A percentile compares a stretch with the other conserved stretches of the same genome.
Evolutionary conservation across 257 asterid species (phyloP).

Genomic region (Nicotiana obtusifolia): DNA sequence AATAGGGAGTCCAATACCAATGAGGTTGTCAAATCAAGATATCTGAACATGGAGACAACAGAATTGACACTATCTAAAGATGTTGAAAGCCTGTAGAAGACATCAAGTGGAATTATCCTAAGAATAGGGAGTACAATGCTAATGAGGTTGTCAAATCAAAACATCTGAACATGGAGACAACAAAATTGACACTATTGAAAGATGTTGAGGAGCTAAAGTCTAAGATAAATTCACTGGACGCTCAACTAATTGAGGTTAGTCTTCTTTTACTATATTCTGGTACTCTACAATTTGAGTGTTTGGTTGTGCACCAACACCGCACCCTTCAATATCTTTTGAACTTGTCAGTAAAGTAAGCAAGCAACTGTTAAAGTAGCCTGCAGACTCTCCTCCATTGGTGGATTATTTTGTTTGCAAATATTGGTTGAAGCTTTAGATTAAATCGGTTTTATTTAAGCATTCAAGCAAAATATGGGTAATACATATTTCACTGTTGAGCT

Average conservation of each 20-base stretch:
- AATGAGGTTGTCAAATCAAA: too few relatives aligned
- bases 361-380: not conserved
- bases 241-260: slow-evolving; percentile 63
- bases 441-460: too few relatives aligned
- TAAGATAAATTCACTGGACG: slow-evolving; percentile 43
- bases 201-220: slow-evolving; percentile 31
- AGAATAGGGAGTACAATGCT: too few relatives aligned
- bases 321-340: not conserved
- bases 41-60: not conserved
- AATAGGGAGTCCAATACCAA: slow-evolving; percentile 8
- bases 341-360: not conserved
- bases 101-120: too few relatives aligned
- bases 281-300: slow-evolving; percentile 13
- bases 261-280: not conserved
- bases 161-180: too few relatives aligned
- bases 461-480: too few relatives aligned
- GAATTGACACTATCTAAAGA: too few relatives aligned
- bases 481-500: too few relatives aligned
- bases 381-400: not conserved
- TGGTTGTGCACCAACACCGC: not conserved
- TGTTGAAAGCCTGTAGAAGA: not conserved
- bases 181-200: not conserved
- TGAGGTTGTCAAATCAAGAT: slow-evolving; percentile 14
- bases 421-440: too few relatives aligned
- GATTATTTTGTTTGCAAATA: too few relatives aligned